Evolutionary conservation across 2,329 filamentous ascomycete genomes (phyloP).

Genomic region (Exophiala sp.): DNA sequence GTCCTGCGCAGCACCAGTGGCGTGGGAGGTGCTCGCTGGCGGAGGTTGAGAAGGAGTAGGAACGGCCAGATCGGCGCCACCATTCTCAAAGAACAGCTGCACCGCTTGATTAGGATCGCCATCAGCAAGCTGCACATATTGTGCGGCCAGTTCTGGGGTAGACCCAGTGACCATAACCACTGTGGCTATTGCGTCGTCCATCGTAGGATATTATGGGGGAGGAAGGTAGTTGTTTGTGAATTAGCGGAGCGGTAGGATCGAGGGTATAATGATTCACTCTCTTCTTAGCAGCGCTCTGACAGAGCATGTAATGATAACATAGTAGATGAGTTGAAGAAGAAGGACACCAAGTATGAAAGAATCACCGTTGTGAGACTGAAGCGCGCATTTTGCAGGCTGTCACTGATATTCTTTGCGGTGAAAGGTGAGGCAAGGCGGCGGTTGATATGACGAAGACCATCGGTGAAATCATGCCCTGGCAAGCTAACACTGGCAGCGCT

Average conservation of each 20-base stretch:
- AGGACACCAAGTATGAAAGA: neutral
- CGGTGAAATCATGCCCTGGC: neutral
- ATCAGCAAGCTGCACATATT: constrained; percentile 80
- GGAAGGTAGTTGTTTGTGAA: constrained; percentile 2
- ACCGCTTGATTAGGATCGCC: constrained; percentile 80
- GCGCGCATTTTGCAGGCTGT: neutral
- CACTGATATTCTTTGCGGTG: neutral
- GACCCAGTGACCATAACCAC: constrained; percentile 79
- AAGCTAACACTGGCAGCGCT: no score
- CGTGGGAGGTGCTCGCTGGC: constrained; percentile 26
- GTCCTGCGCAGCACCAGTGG: constrained; percentile 16
- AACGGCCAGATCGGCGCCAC: constrained; percentile 57
- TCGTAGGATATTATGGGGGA: constrained; percentile 33
- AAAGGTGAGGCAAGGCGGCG: neutral
- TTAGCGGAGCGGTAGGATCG: neutral
- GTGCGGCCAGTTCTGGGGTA: constrained; percentile 65
- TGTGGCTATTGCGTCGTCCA: constrained; percentile 65
- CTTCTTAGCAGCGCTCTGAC: no score
- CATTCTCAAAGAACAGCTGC: constrained; percentile 83
- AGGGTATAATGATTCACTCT: no score
- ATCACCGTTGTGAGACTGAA: neutral
- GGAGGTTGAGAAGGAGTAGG: constrained; percentile 38
- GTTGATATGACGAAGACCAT: neutral
- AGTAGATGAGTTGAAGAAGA: neutral
- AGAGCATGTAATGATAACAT: neutral